Evolutionary conservation across 2,329 filamentous ascomycete species (phyloP).

Genomic region (Sporothrix phasma): DNA sequence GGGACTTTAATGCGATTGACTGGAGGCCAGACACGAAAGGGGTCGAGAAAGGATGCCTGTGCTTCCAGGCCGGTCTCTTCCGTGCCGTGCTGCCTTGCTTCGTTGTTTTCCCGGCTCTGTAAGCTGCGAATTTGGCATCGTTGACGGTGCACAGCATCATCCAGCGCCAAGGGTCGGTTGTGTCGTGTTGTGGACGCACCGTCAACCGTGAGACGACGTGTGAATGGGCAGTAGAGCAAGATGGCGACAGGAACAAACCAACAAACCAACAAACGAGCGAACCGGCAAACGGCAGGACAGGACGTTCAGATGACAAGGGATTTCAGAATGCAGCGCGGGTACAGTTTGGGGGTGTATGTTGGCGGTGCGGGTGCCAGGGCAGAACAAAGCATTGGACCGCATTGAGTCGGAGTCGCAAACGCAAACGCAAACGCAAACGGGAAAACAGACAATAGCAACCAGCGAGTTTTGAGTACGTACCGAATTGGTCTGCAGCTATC

Average conservation of each 20-base stretch:
- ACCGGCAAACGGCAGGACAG: background rate
- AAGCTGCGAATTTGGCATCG: background rate
- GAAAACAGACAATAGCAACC: background rate
- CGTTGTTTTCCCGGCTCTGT: background rate
- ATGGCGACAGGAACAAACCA: background rate
- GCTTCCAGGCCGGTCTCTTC: background rate
- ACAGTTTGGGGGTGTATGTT: background rate
- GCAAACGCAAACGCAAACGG: background rate
- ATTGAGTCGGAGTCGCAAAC: background rate
- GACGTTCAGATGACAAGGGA: background rate
- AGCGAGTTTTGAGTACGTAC: background rate
- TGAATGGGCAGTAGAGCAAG: no score
- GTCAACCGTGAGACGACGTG: background rate
- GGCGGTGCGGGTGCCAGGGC: background rate
- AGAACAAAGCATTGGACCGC: background rate
- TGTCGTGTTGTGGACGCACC: background rate
- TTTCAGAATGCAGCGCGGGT: background rate
- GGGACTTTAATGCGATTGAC: background rate
- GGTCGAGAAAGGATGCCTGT: background rate
- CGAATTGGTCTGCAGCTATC: background rate
- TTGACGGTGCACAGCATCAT: slow-evolving; percentile 1
- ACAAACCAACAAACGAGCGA: background rate
- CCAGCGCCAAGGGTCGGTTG: background rate
- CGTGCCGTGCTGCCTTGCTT: background rate
- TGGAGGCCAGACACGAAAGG: background rate